Percentiles rank a stretch among this genome's conserved stretches.
These are phyloP conservation scores for Mrakia blollopis DNA, from an alignment of 768 basidiomycete genomes.

Conservation along the genomic window DNA sequence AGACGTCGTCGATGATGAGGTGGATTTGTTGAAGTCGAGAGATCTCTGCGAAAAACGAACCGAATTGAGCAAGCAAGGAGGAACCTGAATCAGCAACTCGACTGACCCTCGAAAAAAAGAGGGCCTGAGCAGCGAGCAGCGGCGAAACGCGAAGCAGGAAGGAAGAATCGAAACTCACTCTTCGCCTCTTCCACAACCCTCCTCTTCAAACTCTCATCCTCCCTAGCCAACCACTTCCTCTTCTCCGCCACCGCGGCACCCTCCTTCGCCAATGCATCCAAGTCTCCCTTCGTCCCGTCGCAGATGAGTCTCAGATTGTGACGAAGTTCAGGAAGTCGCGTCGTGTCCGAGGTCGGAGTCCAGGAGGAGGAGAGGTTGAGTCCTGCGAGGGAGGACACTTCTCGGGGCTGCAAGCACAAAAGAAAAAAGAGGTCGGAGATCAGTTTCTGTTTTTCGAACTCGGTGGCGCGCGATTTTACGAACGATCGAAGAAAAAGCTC, in stretches of 20 bases:
- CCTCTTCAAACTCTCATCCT: conserved; percentile 65
- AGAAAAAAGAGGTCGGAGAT: not conserved
- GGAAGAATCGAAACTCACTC: conserved; percentile 46
- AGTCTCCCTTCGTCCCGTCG: conserved; percentile 72
- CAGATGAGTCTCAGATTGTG: conserved; percentile 87
- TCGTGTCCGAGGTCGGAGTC: conserved; percentile 81
- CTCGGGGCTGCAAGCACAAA: conserved; percentile 59
- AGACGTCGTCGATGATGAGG: conserved; percentile 67
- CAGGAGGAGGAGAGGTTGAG: conserved; percentile 56
- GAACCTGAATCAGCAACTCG: not conserved
- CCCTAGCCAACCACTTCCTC: conserved; percentile 63
- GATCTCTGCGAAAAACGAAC: conserved; percentile 57
- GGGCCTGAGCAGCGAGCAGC: no score
- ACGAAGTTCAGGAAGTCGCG: conserved; percentile 89
- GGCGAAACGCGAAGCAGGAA: not conserved
- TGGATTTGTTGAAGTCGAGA: conserved; percentile 70
- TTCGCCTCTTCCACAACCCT: conserved; percentile 71
- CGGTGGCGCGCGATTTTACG: no score
- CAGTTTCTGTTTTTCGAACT: not conserved
- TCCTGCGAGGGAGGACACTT: conserved; percentile 78
- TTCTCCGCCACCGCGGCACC: conserved; percentile 76
- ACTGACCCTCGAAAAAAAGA: not conserved
- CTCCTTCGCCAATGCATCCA: conserved; percentile 85
- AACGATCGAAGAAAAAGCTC: no score
- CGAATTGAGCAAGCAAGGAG: not conserved